Conservation (phyloP, 1,284 basidiomycete species). For the Lentinula novae-zelandiae region DNA sequence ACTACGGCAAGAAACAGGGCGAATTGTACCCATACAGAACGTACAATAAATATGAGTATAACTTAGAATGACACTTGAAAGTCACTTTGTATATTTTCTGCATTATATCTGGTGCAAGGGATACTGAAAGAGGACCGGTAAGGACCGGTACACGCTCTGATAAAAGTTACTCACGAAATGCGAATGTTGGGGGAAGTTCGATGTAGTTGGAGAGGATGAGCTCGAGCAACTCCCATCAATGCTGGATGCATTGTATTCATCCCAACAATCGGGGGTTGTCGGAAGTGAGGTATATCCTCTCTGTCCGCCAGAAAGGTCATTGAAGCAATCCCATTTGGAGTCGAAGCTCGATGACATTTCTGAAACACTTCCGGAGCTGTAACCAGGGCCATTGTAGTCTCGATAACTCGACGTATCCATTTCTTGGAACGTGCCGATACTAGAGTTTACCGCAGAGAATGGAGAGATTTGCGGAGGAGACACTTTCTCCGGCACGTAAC, state of each 20-base stretch:
- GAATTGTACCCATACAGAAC: not conserved
- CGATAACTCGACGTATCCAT: not conserved
- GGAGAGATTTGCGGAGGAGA: not conserved
- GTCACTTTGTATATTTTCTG: not conserved
- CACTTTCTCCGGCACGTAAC: slow-evolving; percentile 23
- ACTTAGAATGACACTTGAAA: not conserved
- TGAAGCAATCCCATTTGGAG: not conserved
- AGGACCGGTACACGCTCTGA: not conserved
- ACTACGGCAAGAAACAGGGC: not conserved
- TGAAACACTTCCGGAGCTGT: not conserved
- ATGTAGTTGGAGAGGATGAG: not conserved
- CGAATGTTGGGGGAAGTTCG: not conserved
- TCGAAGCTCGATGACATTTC: not conserved
- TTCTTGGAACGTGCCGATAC: not conserved
- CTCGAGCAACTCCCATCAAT: not conserved
- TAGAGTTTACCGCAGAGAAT: not conserved
- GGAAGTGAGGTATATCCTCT: not conserved
- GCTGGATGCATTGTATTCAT: not conserved
- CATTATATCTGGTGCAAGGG: not conserved
- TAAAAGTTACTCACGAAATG: not conserved
- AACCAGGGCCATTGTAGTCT: not conserved
- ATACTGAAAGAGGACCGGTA: not conserved
- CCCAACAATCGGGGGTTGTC: slow-evolving; percentile 1
- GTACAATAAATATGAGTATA: not conserved
- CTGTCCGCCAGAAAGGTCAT: not conserved